These are phyloP conservation scores for Carex myosuroides DNA, from an alignment of 176 grass and related monocot species.

Conservation along the genomic window DNA sequence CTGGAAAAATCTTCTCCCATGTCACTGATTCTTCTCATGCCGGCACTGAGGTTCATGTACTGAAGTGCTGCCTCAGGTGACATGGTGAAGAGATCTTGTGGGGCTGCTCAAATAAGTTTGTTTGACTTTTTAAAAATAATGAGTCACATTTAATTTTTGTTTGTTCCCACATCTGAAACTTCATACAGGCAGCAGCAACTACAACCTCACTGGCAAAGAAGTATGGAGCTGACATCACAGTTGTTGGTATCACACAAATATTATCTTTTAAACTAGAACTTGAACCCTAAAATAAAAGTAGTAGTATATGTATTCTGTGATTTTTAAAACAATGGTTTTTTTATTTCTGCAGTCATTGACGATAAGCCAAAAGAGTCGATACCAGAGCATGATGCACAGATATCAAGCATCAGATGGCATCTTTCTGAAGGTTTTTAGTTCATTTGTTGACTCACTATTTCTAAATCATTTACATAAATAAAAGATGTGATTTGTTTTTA, in stretches of 20 bases:
- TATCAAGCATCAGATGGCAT: conserved; percentile 93
- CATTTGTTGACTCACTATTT: neutral
- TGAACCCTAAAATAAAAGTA: neutral
- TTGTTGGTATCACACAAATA: conserved; percentile 58
- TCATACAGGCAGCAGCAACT: conserved; percentile 76
- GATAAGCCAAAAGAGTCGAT: conserved; percentile 83
- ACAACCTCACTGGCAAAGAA: conserved; percentile 84
- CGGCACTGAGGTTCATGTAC: neutral
- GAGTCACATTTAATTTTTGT: neutral
- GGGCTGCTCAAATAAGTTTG: neutral
- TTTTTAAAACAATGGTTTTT: neutral
- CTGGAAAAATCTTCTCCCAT: neutral
- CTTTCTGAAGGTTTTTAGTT: conserved; percentile 76
- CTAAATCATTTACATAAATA: neutral
- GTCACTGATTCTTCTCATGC: neutral
- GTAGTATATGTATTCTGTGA: neutral
- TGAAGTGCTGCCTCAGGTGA: neutral
- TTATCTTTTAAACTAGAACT: neutral
- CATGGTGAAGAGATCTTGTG: neutral
- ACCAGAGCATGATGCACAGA: conserved; percentile 80
- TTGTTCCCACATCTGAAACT: conserved; percentile 13
- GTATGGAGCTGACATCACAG: conserved; percentile 89
- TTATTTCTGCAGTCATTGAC: conserved; percentile 69
- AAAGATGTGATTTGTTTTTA: neutral
- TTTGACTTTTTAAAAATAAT: neutral